Evolutionary conservation across 2,329 filamentous ascomycete species (phyloP).

Genomic region (Penicillium decumbens): DNA sequence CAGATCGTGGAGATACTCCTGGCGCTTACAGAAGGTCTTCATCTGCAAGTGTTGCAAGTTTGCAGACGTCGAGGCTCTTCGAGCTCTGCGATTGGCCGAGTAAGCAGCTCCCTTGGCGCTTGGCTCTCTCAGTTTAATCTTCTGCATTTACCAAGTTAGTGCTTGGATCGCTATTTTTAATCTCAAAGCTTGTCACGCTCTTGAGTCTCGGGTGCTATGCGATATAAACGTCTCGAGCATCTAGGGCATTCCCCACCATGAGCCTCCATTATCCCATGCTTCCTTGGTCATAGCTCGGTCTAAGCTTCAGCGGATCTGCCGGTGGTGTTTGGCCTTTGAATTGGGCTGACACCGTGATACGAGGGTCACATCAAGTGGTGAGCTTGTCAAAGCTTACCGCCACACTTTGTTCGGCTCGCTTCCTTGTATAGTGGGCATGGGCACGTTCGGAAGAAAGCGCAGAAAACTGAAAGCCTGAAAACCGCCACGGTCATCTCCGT

Average conservation of each 20-base stretch:
- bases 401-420: not conserved
- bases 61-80: slow-evolving; percentile 4
- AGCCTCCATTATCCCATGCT: not conserved
- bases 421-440: not conserved
- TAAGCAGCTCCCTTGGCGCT: slow-evolving; percentile 11
- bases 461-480: not conserved
- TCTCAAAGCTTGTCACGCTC: not conserved
- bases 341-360: not conserved
- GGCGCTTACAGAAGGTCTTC: slow-evolving; percentile 15
- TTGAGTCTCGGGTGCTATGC: not conserved
- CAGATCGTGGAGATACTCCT: slow-evolving; percentile 16
- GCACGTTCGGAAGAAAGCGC: not conserved
- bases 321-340: not conserved
- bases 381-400: not conserved
- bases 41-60: slow-evolving; percentile 11
- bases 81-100: slow-evolving; percentile 12
- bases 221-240: not conserved
- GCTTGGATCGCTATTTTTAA: not conserved
- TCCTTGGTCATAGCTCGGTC: not conserved
- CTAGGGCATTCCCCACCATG: not conserved
- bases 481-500: not conserved
- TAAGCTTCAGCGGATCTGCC: not conserved
- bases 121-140: not conserved
- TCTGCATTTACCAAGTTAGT: not conserved
- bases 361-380: not conserved